Evolutionary conservation across 192 early-diverging fungal genomes (phyloP).

Genomic region (Dissophora globulifera): DNA sequence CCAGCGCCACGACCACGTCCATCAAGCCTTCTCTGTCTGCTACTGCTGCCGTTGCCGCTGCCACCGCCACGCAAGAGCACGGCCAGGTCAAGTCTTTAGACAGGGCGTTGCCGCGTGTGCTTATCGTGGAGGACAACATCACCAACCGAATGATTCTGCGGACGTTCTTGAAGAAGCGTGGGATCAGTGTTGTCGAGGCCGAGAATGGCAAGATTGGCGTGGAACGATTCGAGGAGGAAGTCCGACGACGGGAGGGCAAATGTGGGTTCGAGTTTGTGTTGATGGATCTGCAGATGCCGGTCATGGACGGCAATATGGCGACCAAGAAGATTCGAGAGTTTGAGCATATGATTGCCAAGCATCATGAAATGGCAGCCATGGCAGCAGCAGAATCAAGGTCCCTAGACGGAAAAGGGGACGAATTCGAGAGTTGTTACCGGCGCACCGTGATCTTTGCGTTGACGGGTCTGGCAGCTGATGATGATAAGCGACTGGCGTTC

Average conservation of each 20-base stretch:
- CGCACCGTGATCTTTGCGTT: slow-evolving; percentile 56
- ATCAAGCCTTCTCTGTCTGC: neutral
- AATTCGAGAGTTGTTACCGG: slow-evolving; percentile 17
- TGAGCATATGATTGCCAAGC: slow-evolving; percentile 29
- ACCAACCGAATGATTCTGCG: slow-evolving; percentile 57
- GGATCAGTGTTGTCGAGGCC: slow-evolving; percentile 54
- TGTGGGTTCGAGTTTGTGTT: slow-evolving; percentile 54
- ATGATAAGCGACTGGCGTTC: slow-evolving; percentile 55
- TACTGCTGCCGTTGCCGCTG: neutral
- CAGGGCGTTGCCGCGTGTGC: slow-evolving; percentile 29
- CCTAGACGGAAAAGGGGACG: neutral
- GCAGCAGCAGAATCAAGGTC: neutral
- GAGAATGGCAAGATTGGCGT: slow-evolving; percentile 58
- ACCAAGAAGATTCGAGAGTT: slow-evolving; percentile 54
- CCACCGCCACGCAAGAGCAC: neutral
- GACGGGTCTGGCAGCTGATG: slow-evolving; percentile 54
- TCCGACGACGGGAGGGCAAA: slow-evolving; percentile 16
- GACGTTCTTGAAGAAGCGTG: slow-evolving; percentile 55
- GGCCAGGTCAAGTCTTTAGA: neutral
- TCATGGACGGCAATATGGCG: slow-evolving; percentile 60
- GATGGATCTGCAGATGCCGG: slow-evolving; percentile 62
- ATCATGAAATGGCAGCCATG: neutral
- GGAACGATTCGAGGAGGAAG: slow-evolving; percentile 52
- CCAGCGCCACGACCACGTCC: no score
- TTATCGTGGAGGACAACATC: slow-evolving; percentile 59